Percentiles rank a stretch among this genome's conserved stretches.
Evolutionary conservation across 305 asterid genomes (phyloP).

Genomic region (Petunia hybrid): DNA sequence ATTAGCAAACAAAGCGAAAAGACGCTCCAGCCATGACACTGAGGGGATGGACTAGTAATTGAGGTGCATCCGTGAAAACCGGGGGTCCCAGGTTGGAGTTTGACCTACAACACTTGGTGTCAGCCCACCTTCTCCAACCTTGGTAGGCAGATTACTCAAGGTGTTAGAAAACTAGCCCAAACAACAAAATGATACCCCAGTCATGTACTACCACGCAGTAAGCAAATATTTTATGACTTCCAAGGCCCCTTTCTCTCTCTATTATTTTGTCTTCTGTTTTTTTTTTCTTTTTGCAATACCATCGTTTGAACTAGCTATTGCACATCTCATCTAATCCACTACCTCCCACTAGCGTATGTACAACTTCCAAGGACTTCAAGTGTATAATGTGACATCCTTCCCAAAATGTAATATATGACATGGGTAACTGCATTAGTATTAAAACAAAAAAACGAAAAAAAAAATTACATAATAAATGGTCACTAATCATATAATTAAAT

Average conservation of each 20-base stretch:
- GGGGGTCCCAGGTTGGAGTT: neutral
- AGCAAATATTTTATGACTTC: neutral
- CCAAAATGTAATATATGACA: neutral
- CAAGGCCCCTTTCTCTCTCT: slow-evolving; percentile 1
- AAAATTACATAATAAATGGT: neutral
- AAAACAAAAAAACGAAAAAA: neutral
- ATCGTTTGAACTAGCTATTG: neutral
- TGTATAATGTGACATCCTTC: neutral
- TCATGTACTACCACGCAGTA: slow-evolving; percentile 5
- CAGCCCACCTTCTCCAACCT: neutral
- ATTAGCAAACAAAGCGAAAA: neutral
- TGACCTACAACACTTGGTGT: neutral
- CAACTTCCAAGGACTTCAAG: neutral
- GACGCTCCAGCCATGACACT: slow-evolving; percentile 8
- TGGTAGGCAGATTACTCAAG: neutral
- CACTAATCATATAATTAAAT: neutral
- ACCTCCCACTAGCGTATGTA: slow-evolving; percentile 4
- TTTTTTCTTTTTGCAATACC: neutral
- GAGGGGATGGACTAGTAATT: neutral
- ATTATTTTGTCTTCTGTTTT: too few species aligned
- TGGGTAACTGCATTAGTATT: too few species aligned
- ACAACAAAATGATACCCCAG: neutral
- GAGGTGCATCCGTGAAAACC: neutral
- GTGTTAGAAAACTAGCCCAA: neutral
- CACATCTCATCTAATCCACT: neutral